A percentile compares a stretch with the other conserved stretches of the same genome.
Evolutionary conservation across 257 asterid genomes (phyloP).

Genomic region (Coffea eugenioides): DNA sequence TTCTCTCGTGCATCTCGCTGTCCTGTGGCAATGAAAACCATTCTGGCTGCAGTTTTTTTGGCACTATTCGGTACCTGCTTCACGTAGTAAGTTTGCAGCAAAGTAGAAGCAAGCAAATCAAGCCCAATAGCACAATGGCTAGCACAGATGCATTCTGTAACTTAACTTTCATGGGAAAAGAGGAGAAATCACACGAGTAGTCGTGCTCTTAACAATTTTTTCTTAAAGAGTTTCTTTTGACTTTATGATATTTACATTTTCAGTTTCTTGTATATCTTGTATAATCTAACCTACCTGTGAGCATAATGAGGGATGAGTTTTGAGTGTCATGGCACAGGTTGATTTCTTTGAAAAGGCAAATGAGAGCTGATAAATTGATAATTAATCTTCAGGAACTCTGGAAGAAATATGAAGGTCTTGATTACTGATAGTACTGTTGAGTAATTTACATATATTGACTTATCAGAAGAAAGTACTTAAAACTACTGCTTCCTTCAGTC

Average conservation of each 20-base stretch:
- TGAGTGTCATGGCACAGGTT: not conserved
- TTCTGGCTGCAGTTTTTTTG: conserved; percentile 31
- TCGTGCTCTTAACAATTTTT: not conserved
- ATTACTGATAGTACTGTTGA: not conserved
- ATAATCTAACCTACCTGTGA: not conserved
- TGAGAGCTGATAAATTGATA: not conserved
- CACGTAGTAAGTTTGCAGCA: conserved; percentile 3
- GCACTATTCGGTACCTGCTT: conserved; percentile 24
- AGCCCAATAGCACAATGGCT: not conserved
- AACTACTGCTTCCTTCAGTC: not conserved
- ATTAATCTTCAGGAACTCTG: not conserved
- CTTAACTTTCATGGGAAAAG: not conserved
- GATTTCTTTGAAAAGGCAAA: not conserved
- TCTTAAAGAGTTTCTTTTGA: not conserved
- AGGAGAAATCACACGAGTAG: not conserved
- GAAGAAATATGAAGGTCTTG: not conserved
- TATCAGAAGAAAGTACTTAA: not conserved
- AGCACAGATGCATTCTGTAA: not conserved
- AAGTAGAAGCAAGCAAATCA: conserved; percentile 5
- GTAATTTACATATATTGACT: not conserved
- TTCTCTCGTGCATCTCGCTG: conserved; percentile 59
- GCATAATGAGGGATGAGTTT: conserved; percentile 9
- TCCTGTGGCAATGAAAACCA: conserved; percentile 15
- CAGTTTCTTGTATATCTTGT: not conserved
- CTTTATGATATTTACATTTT: not conserved